Evolutionary conservation across 2,329 filamentous ascomycete species (phyloP), one percentile per base, ranked within the genome.

Genomic region (Trichoderma sp.): DNA sequence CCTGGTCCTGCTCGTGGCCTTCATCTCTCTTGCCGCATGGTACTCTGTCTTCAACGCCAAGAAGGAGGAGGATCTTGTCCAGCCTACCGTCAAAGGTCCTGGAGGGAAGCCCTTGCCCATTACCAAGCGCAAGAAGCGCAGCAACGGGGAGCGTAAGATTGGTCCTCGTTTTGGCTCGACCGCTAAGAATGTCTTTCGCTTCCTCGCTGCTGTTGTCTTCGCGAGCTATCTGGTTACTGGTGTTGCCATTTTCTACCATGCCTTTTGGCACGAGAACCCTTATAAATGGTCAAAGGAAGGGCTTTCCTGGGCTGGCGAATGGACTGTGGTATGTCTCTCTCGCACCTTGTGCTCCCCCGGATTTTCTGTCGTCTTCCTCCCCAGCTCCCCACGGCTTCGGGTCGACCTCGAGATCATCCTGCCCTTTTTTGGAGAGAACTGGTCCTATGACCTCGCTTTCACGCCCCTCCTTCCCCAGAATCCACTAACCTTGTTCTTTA

Each of bases 71-170:
- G 81, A 83, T 71, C 75, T 82, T 43, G 76, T 82, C 26, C 78
- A 79, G 64, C 85, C 83, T 26, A 83, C 79, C 37, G 79, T 87
- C 72, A 89, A 85, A 65, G 94, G 94, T n/a, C 94, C 94, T 1
- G 94, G 93, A 68, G 95, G 94, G 73, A 94, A 96, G 78, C 93
- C 93, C 39, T 83, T 97, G 66, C 94, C 93, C n/a, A 77, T 83
- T 60, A 87, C 84, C 70, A 91, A 89, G 77, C 88, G 83, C 69
- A 83, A 82, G 77, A 81, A 83, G 80, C 78, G 85, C 77, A 77
- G 80, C 78, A 72, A 83, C 80, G 78, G 81, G 79, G 75, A 82
- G 80, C 76, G 81, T 59, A 80, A 80, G 71, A 77, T 81, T 64
- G 78, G 79, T 21, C 83, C 77, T 32, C 85, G 88, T 73, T 89